phyloP scores from a whole-genome alignment of 148 eudicot species.

The Drosera capensis region DNA sequence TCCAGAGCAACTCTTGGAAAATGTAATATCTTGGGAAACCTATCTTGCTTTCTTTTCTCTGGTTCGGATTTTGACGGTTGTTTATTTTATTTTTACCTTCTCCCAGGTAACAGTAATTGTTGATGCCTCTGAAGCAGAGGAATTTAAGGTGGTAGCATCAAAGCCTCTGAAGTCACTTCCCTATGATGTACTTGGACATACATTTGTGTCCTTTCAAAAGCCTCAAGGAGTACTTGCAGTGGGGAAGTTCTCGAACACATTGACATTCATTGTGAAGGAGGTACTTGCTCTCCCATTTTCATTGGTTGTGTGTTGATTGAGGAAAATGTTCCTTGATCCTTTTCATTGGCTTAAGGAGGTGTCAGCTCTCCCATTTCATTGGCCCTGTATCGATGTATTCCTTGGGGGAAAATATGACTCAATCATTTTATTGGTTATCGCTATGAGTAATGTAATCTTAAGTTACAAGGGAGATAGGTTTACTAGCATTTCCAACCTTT shows the following conservation, averaged over 20 bases:
- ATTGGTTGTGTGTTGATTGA: neutral
- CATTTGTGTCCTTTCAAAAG: constrained; percentile 84
- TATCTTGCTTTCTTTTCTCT: neutral
- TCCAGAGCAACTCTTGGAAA: constrained; percentile 83
- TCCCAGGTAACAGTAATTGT: constrained; percentile 77
- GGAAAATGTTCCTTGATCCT: neutral
- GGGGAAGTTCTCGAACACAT: constrained; percentile 67
- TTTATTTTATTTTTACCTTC: neutral
- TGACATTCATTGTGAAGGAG: constrained; percentile 81
- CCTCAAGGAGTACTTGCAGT: constrained; percentile 79
- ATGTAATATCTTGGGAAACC: too few relatives aligned
- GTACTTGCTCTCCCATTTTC: constrained; percentile 14
- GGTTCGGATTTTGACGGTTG: neutral
- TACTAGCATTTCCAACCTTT: too few relatives aligned
- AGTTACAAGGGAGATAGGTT: too few relatives aligned
- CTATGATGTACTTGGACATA: constrained; percentile 83
- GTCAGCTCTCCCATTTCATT: too few relatives aligned
- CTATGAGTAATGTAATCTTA: too few relatives aligned
- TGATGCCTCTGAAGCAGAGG: constrained; percentile 96
- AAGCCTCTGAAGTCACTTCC: constrained; percentile 79
- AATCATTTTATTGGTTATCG: too few relatives aligned
- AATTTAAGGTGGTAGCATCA: constrained; percentile 51
- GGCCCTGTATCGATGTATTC: too few relatives aligned
- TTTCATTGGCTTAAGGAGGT: neutral
- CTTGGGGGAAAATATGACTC: too few relatives aligned